These are phyloP conservation scores for Colletotrichum limetticola DNA, from an alignment of 2,329 filamentous ascomycete species.

Conservation along the genomic window DNA sequence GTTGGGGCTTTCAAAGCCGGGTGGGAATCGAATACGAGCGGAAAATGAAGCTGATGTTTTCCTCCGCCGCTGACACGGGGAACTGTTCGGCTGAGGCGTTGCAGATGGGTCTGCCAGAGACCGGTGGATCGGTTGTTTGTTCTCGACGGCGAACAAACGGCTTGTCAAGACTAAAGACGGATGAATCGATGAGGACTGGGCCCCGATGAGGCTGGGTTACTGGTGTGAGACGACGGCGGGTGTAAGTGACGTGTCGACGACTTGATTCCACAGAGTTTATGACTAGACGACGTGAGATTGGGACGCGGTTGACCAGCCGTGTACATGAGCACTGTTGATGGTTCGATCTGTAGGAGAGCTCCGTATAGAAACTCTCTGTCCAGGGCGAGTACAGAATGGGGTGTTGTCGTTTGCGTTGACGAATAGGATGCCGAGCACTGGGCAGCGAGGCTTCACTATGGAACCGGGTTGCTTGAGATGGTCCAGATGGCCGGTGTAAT, in stretches of 20 bases:
- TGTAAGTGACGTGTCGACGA: conserved; percentile 14
- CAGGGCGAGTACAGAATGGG: conserved; percentile 11
- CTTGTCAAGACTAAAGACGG: too few relatives aligned
- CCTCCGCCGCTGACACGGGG: neutral
- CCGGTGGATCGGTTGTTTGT: conserved; percentile 8
- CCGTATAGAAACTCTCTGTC: conserved; percentile 30
- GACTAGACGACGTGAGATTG: conserved; percentile 16
- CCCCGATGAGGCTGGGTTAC: conserved; percentile 12
- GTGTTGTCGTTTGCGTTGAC: neutral
- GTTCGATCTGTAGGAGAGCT: conserved; percentile 26
- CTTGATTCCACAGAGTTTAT: neutral
- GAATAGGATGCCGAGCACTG: conserved; percentile 17
- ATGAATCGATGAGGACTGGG: conserved; percentile 6
- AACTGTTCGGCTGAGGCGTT: neutral
- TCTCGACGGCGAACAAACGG: neutral
- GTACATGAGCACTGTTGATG: conserved; percentile 33
- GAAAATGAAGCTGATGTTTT: neutral
- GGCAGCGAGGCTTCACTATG: conserved; percentile 4
- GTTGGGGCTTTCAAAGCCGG: conserved; percentile 22
- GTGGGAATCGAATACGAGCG: neutral
- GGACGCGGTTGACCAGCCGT: conserved; percentile 35
- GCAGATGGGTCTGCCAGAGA: conserved; percentile 33
- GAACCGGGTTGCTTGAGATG: neutral
- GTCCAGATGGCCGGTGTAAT: neutral
- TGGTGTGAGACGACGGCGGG: neutral